Percentiles rank a stretch among this genome's conserved stretches.
Conservation (phyloP, 75 land plant species). For the Larix kaempferi region DNA sequence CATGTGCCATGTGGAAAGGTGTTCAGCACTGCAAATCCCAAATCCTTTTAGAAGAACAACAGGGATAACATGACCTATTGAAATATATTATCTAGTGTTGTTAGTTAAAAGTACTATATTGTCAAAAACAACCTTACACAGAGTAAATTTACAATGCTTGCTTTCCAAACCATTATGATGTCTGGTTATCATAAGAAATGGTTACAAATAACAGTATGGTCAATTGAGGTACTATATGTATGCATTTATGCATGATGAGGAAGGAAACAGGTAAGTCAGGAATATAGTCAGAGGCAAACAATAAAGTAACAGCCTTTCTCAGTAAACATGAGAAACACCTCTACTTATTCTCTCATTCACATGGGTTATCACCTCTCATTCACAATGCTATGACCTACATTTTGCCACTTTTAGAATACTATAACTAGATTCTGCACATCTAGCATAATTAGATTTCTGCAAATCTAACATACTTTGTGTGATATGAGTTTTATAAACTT, state of each 20-base stretch:
- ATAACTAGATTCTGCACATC: too few relatives aligned
- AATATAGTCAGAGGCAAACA: constrained; percentile 8
- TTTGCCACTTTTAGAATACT: too few relatives aligned
- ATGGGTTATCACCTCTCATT: background rate
- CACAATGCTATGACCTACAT: too few relatives aligned
- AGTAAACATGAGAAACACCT: background rate
- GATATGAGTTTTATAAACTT: too few relatives aligned
- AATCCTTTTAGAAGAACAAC: too few relatives aligned
- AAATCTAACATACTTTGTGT: too few relatives aligned
- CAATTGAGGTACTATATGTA: background rate
- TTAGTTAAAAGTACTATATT: too few relatives aligned
- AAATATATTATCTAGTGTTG: background rate
- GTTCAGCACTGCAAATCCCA: too few relatives aligned
- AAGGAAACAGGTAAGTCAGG: constrained; percentile 4
- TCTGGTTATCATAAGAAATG: background rate
- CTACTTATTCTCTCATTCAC: background rate
- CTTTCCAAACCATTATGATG: background rate
- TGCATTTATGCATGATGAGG: background rate
- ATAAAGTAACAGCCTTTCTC: background rate
- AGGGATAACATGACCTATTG: background rate
- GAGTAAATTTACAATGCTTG: background rate
- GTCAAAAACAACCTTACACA: background rate
- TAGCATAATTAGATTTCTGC: too few relatives aligned
- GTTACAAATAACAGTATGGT: background rate
- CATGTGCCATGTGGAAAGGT: too few relatives aligned